phyloP scores from a whole-genome alignment of 2,329 filamentous ascomycete genomes.

The Ophiobolus disseminans region DNA sequence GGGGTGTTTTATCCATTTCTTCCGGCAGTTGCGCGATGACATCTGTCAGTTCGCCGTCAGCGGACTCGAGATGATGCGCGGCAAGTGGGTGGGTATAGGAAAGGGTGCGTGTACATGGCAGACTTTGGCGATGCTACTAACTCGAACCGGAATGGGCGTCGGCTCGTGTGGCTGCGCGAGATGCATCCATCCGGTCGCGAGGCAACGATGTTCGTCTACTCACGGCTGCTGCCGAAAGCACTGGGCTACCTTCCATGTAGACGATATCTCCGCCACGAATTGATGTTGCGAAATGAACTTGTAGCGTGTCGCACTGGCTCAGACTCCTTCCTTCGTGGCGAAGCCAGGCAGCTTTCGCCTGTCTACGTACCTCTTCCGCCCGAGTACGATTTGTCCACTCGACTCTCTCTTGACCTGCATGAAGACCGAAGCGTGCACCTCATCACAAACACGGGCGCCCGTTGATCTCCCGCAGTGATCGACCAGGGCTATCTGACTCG shows the following conservation, averaged over 20 bases:
- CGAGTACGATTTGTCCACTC: background rate
- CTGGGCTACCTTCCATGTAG: background rate
- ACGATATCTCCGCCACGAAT: background rate
- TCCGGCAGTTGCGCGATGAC: conserved; percentile 9
- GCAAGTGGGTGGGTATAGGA: too few relatives aligned
- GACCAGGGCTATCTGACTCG: background rate
- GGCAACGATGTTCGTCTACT: too few relatives aligned
- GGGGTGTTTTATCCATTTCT: conserved; percentile 3
- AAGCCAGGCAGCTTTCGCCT: background rate
- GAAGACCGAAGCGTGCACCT: background rate
- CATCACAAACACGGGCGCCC: background rate
- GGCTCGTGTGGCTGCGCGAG: too few relatives aligned
- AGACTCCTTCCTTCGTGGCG: background rate
- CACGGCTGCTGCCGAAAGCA: background rate
- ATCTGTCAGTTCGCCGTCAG: conserved; percentile 17
- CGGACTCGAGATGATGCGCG: conserved; percentile 1
- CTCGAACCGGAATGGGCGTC: too few relatives aligned
- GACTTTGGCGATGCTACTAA: background rate
- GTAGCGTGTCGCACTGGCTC: background rate
- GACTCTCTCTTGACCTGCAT: background rate
- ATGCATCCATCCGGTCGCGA: background rate
- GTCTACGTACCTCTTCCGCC: background rate
- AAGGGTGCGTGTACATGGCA: background rate
- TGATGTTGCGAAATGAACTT: background rate
- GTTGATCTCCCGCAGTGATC: conserved; percentile 6